These are phyloP conservation scores for Volvariella surrecta DNA, from an alignment of 1,284 basidiomycete genomes.

Conservation along the genomic window DNA sequence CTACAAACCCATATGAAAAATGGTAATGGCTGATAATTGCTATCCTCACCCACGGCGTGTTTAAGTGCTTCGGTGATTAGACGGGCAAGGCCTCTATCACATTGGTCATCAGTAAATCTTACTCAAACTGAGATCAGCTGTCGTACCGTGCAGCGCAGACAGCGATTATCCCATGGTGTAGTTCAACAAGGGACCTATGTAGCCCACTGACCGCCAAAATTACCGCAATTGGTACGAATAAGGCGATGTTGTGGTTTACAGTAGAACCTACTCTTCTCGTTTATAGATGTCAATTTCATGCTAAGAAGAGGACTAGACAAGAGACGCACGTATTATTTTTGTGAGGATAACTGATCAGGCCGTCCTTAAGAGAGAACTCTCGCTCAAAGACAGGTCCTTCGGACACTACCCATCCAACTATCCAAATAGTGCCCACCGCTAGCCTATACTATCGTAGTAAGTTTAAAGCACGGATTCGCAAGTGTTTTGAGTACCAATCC, in stretches of 20 bases:
- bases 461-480: background rate
- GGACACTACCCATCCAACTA: slow-evolving; percentile 30
- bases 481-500: slow-evolving; percentile 27
- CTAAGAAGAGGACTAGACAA: background rate
- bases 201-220: slow-evolving; percentile 27
- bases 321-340: slow-evolving; percentile 26
- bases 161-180: slow-evolving; percentile 50
- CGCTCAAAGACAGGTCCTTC: slow-evolving; percentile 42
- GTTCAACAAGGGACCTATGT: slow-evolving; percentile 36
- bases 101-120: no score
- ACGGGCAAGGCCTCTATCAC: slow-evolving; percentile 39
- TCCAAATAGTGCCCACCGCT: slow-evolving; percentile 34
- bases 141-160: slow-evolving; percentile 39
- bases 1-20: slow-evolving; percentile 21
- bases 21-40: background rate
- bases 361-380: slow-evolving; percentile 41
- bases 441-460: slow-evolving; percentile 25
- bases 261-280: slow-evolving; percentile 38
- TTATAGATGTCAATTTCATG: background rate
- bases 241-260: slow-evolving; percentile 36
- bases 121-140: background rate
- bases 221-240: slow-evolving; percentile 34
- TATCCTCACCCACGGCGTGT: slow-evolving; percentile 43
- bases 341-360: slow-evolving; percentile 44
- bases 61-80: slow-evolving; percentile 50